These are phyloP conservation scores for Fusarium paranaense DNA, from an alignment of 2,329 filamentous ascomycete species.

Conservation along the genomic window DNA sequence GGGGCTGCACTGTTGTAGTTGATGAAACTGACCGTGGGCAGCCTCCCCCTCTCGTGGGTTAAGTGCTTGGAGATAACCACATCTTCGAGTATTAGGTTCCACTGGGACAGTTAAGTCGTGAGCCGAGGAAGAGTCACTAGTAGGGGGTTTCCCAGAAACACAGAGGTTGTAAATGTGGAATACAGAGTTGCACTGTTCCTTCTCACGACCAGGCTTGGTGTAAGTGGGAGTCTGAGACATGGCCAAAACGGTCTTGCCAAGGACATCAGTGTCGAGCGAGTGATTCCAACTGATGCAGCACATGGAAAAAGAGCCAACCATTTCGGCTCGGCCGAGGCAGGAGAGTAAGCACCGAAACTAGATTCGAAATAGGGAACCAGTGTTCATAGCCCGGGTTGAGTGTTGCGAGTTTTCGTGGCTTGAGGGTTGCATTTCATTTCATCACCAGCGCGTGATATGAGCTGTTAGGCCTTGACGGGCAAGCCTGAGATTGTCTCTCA, in stretches of 20 bases:
- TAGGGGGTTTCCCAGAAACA: not conserved
- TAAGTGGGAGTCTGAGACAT: not conserved
- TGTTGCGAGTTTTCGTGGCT: not conserved
- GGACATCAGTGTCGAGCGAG: not conserved
- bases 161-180: not conserved
- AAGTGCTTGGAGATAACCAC: not conserved
- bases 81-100: not conserved
- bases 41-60: not conserved
- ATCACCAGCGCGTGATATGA: not conserved
- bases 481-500: conserved; percentile 14
- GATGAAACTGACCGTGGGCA: not conserved
- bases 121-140: not conserved
- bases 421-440: conserved; percentile 10
- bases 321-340: not conserved
- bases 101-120: not conserved
- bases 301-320: not conserved
- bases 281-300: not conserved
- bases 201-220: not conserved
- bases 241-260: not conserved
- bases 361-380: not conserved
- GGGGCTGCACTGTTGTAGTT: conserved; percentile 45
- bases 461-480: not conserved
- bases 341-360: not conserved
- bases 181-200: not conserved
- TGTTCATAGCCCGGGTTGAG: not conserved